Conservation (phyloP, 75 land plant genomes). For the Sequoia sempervirens region DNA sequence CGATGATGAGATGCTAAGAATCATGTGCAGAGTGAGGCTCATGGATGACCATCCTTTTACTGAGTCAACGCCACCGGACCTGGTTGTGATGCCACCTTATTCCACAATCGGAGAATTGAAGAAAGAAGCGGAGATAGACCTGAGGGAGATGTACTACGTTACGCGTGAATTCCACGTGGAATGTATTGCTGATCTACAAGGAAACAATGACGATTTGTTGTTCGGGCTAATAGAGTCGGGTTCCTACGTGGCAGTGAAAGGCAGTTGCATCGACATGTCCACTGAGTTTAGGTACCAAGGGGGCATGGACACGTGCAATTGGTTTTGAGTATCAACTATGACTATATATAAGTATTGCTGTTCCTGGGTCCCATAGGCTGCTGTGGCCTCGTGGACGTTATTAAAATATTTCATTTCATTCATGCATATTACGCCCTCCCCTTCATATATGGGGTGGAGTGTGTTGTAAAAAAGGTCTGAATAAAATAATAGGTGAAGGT, state of each 20-base stretch:
- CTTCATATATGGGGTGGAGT: neutral
- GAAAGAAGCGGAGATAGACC: constrained; percentile 40
- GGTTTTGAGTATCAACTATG: too few relatives aligned
- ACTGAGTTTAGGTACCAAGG: constrained; percentile 57
- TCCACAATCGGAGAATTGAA: constrained; percentile 71
- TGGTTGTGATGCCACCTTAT: constrained; percentile 62
- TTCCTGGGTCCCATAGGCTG: too few relatives aligned
- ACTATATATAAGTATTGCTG: too few relatives aligned
- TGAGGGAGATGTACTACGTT: constrained; percentile 65
- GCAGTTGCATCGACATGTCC: constrained; percentile 41
- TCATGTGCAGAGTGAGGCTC: constrained; percentile 13
- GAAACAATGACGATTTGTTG: constrained; percentile 48
- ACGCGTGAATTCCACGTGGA: constrained; percentile 41
- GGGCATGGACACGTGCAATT: constrained; percentile 45
- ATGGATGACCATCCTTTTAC: constrained; percentile 15
- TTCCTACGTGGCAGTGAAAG: constrained; percentile 35
- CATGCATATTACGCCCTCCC: neutral
- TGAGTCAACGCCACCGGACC: constrained; percentile 41
- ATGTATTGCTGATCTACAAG: constrained; percentile 21
- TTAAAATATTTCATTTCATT: too few relatives aligned
- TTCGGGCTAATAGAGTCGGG: constrained; percentile 65
- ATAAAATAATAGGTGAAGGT: neutral
- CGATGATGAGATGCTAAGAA: constrained; percentile 38
- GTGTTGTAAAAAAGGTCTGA: neutral
- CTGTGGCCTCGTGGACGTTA: too few relatives aligned